Base-by-base conservation (phyloP, 306 rosid genomes). In the Pyrus pyrifolia region DNA sequence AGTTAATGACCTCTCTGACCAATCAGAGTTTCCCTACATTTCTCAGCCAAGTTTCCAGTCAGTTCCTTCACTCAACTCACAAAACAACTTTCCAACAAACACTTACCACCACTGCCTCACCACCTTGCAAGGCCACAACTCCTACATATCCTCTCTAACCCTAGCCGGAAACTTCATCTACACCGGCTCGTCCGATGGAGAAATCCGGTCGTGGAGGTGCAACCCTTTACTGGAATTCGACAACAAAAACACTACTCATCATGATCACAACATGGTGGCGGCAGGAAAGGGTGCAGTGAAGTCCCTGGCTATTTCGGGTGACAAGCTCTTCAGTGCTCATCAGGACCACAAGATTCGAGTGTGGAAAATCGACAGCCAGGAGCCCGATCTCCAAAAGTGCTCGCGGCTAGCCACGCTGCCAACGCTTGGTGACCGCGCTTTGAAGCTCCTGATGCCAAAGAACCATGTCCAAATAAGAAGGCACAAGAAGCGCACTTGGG, bases 281-380 rank as follows among this genome's bases (percentile, higher is more conserved):
- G 85, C 96, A 0, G 96, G 97, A 63, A 89, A 90, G 19, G 96
- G 98, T 52, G 96, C 97, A 0, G 92, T 94, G 5, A 94, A 94
- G 80, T 89, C 89, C 42, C 76, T 94, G 0, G 92, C 88, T 2
- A 76, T 86, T n/a, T 90, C 87, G 12, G 86, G 88, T 8, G 81
- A 87, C 70, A 86, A 82, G 74, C 88, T 94, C 71, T 94, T 90
- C 79, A 91, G 85, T 19, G 97, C 97, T 11, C 98, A 94, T 69
- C 98, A 94, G 78, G 98, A 94, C 63, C 85, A 88, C 79, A 94
- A 92, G 85, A 94, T 94, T 82, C 83, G 98, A 8, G 93, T 90
- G 13, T 94, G 98, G 98, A 89, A 81, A 57, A 83, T 90, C 81
- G 68, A 51, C 22, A 78, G 33, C 6, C 66, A 79, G 42, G 77